These are phyloP conservation scores for Triadica sebifera DNA, from an alignment of 345 rosid genomes.

Conservation along the genomic window DNA sequence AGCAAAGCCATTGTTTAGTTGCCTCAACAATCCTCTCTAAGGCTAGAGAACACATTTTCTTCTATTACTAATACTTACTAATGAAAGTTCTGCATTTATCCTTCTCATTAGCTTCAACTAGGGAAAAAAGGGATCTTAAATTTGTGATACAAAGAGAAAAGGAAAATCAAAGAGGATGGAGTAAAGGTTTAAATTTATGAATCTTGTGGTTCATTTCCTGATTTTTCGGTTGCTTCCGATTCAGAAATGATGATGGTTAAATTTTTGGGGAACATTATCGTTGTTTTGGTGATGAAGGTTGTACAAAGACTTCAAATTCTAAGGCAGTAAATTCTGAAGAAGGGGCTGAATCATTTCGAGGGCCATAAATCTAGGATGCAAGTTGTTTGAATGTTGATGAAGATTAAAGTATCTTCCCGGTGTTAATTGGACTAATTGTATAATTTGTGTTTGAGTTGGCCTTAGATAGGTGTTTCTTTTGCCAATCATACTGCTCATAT, in stretches of 20 bases:
- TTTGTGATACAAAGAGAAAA: neutral
- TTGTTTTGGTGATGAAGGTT: neutral
- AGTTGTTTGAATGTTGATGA: neutral
- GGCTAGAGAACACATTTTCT: neutral
- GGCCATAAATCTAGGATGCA: neutral
- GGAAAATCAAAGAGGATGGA: neutral
- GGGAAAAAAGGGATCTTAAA: neutral
- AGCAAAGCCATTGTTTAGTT: neutral
- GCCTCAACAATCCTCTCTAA: neutral
- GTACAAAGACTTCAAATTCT: neutral
- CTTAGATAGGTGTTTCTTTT: neutral
- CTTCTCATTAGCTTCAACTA: neutral
- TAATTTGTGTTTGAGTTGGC: neutral
- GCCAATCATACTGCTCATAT: neutral
- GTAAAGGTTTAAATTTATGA: neutral
- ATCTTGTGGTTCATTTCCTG: neutral
- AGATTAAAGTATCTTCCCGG: neutral
- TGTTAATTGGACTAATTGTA: neutral
- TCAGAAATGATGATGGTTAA: neutral
- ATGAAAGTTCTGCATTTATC: neutral
- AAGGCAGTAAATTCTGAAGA: neutral
- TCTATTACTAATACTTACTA: neutral
- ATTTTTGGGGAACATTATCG: neutral
- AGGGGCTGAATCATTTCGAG: constrained; percentile 5
- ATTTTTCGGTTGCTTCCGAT: neutral